phyloP scores from a whole-genome alignment of 1,284 basidiomycete species.

The Pseudozyma hubeiensis region DNA sequence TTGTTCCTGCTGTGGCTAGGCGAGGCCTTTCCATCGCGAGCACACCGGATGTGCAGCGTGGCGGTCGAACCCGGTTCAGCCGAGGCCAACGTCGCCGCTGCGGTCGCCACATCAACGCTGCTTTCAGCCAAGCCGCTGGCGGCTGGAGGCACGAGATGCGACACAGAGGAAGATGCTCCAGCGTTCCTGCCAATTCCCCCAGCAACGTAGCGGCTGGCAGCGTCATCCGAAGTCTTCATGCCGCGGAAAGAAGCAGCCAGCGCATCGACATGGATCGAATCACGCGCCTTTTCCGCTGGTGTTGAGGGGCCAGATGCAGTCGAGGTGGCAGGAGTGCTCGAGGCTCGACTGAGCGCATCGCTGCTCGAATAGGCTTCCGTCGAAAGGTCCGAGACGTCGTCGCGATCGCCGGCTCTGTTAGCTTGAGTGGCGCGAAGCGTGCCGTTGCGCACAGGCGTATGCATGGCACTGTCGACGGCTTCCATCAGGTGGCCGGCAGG shows the following conservation, averaged over 20 bases:
- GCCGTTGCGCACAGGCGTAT: conserved; percentile 36
- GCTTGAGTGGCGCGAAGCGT: conserved; percentile 24
- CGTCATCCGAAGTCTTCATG: conserved; percentile 46
- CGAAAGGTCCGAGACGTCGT: conserved; percentile 42
- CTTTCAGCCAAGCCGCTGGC: conserved; percentile 29
- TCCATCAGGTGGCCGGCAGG: conserved; percentile 51
- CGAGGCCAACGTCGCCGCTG: conserved; percentile 42
- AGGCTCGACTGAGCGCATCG: conserved; percentile 39
- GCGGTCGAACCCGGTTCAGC: conserved; percentile 40
- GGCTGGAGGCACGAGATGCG: conserved; percentile 36
- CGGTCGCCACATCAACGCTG: conserved; percentile 40
- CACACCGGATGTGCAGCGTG: conserved; percentile 37
- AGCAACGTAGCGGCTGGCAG: conserved; percentile 16
- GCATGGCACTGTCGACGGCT: conserved; percentile 49
- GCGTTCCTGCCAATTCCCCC: conserved; percentile 33
- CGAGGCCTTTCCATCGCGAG: conserved; percentile 46
- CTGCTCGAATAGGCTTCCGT: conserved; percentile 43
- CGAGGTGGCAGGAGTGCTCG: conserved; percentile 55
- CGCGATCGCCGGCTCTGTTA: conserved; percentile 21
- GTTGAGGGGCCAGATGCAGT: conserved; percentile 47
- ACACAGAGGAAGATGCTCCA: conserved; percentile 19
- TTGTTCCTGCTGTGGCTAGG: conserved; percentile 38
- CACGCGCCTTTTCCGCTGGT: conserved; percentile 38
- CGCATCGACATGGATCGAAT: conserved; percentile 56
- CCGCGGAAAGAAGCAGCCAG: conserved; percentile 50